Base-by-base conservation (phyloP, 2,329 filamentous ascomycete species). In the Diaporthe vexans region DNA sequence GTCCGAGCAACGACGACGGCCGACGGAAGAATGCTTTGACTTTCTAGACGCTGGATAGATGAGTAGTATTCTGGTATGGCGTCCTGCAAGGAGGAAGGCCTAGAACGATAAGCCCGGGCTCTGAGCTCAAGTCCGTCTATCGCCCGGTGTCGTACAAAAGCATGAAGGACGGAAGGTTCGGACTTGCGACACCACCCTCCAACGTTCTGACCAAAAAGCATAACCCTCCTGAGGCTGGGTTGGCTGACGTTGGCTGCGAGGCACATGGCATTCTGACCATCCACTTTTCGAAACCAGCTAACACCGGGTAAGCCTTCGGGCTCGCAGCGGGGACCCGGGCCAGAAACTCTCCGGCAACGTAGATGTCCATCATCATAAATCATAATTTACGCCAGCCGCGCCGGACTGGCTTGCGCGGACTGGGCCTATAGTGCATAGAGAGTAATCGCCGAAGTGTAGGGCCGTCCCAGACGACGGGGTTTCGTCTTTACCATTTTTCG, bases 1-100 rank as follows among this genome's bases (percentile, higher is more conserved):
- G 58, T 58, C 67, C 54, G 72, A 73, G 56, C 29, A 61, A 61
- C 58, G 57, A 33, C 54, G 56, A 51, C 13, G 61, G 63, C 52
- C 43, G 61, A 15, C 52, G 26, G 48, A 43, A 51, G 29, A 9
- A 15, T 72, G 57, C 57, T 72, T 72, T 40, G 69, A 63, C 33
- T 59, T 72, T 43, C 69, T 37, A 19, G 69, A 40, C 43, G 69
- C 69, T 54, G 46, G 29, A 43, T 24, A 6, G n/a, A 26, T 52
- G n/a, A 54, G 56, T 33, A 43, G 40, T 19, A 43, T 6, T 43
- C 17, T 43, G 40, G 40, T 43, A 51, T 52, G 56, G 69, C 57
- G 57, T 19, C 69, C 57, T 63, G 69, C 57, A 52, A 10, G 15
- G n/a, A 58, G 54, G 11, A 43, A 19, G 46, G 48, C 58, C 69